Evolutionary conservation across 75 land plant species (phyloP).

Genomic region (Pinus taeda): DNA sequence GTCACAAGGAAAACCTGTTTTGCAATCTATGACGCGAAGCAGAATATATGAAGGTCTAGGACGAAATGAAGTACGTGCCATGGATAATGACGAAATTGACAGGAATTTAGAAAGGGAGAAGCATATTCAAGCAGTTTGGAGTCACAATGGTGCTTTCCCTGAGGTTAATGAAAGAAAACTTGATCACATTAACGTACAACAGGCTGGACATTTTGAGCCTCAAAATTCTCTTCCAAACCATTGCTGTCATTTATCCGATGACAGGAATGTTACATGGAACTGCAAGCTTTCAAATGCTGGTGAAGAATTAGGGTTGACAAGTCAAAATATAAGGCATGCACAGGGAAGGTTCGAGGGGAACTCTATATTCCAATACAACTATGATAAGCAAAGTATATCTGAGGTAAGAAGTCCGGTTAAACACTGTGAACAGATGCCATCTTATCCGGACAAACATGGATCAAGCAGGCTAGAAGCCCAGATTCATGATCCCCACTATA

Average conservation of each 20-base stretch:
- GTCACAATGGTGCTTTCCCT: not conserved
- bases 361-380: not conserved
- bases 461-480: not conserved
- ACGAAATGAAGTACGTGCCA: not conserved
- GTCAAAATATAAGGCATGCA: not conserved
- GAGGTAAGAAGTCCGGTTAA: not conserved
- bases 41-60: conserved; percentile 4
- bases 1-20: not conserved
- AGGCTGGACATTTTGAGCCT: not conserved
- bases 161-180: not conserved
- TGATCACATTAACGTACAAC: not conserved
- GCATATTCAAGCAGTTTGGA: not conserved
- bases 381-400: not conserved
- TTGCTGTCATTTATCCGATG: not conserved
- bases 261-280: not conserved
- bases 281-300: not conserved
- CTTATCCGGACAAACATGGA: not conserved
- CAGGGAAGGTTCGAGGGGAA: not conserved
- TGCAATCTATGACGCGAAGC: not conserved
- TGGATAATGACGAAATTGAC: too few species aligned
- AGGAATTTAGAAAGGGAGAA: too few species aligned
- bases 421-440: not conserved
- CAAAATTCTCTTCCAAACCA: not conserved
- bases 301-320: not conserved
- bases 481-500: not conserved